Conservation (phyloP, 805 yeast species). For the Hagleromyces aurorensis region DNA sequence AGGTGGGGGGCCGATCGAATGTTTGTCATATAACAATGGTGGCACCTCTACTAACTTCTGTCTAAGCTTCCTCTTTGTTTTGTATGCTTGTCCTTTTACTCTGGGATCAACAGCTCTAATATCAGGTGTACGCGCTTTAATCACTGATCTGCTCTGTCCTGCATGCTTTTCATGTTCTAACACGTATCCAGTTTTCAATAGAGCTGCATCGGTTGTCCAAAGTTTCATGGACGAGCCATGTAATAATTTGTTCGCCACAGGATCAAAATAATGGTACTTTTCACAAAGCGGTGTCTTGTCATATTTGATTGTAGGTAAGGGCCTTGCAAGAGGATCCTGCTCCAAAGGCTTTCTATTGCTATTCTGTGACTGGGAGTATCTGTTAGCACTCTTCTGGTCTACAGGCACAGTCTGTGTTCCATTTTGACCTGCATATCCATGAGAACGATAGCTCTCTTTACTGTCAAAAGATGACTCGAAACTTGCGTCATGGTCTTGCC, state of each 20-base stretch:
- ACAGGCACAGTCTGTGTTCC: no score
- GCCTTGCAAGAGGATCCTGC: no score
- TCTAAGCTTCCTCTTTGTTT: constrained; percentile 14
- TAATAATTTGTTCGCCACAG: constrained; percentile 12
- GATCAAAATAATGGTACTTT: constrained; percentile 29
- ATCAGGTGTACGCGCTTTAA: constrained; percentile 17
- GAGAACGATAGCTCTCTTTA: no score
- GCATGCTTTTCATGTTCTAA: constrained; percentile 11
- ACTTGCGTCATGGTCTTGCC: no score
- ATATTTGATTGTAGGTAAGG: constrained; percentile 19
- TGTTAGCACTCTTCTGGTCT: no score
- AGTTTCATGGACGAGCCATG: constrained; percentile 19
- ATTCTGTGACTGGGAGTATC: no score
- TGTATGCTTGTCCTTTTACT: constrained; percentile 1
- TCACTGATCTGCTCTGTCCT: constrained; percentile 13
- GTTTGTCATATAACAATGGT: constrained; percentile 49
- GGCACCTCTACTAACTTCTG: constrained; percentile 10
- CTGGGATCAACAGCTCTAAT: constrained; percentile 24
- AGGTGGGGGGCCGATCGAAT: constrained; percentile 72
- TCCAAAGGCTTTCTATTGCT: no score
- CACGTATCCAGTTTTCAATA: constrained; percentile 23
- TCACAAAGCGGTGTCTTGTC: constrained; percentile 15
- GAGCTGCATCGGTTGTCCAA: constrained; percentile 19
- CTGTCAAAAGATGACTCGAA: no score
- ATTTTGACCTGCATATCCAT: no score